Evolutionary conservation across 2,329 filamentous ascomycete species (phyloP).

Genomic region (Colletotrichum australisinense): DNA sequence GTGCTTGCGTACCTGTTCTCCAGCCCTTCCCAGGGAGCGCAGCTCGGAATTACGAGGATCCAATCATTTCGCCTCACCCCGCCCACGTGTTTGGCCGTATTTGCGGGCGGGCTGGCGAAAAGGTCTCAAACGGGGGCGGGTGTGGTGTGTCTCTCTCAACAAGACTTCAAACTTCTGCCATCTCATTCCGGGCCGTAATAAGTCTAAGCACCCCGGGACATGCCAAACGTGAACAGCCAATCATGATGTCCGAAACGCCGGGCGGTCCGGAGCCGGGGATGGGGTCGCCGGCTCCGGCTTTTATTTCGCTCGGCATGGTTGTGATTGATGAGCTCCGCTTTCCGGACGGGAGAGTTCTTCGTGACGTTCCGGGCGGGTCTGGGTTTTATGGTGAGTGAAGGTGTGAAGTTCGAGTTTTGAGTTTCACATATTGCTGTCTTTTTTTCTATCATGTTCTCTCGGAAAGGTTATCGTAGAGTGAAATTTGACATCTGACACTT

Average conservation of each 20-base stretch:
- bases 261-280: background rate
- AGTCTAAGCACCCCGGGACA: background rate
- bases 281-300: conserved; percentile 14
- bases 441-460: background rate
- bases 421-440: background rate
- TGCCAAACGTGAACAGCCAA: background rate
- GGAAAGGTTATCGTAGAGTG: background rate
- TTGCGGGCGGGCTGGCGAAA: background rate
- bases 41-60: background rate
- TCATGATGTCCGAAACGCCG: background rate
- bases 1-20: no score
- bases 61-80: background rate
- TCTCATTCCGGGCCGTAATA: background rate
- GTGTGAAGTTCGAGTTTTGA: background rate
- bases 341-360: conserved; percentile 14
- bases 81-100: background rate
- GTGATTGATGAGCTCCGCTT: conserved; percentile 28
- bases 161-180: background rate
- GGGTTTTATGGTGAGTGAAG: conserved; percentile 14
- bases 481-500: no score
- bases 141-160: background rate
- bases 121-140: background rate
- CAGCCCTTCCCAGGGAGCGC: background rate
- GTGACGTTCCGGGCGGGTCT: conserved; percentile 23
- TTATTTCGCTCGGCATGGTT: conserved; percentile 31